A percentile compares a stretch with the other conserved stretches of the same genome.
These are phyloP conservation scores for Triadica sebifera DNA, from an alignment of 345 rosid species.

Conservation along the genomic window DNA sequence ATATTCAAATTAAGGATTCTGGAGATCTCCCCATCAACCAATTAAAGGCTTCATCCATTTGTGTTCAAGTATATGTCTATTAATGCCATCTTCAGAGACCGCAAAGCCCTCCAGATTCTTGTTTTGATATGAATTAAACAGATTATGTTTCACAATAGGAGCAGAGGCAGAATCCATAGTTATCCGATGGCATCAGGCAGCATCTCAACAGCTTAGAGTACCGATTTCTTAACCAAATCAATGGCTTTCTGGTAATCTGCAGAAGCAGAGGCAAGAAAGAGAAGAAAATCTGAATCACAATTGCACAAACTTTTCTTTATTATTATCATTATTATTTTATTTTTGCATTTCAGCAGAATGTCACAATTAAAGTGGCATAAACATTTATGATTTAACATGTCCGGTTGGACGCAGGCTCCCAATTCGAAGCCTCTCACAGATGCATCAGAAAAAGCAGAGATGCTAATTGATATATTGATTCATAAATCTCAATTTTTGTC, in stretches of 20 bases:
- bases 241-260: slow-evolving; percentile 92
- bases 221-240: slow-evolving; percentile 28
- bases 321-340: neutral
- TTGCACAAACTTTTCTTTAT: neutral
- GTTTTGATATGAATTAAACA: slow-evolving; percentile 6
- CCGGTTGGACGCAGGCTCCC: neutral
- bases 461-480: neutral
- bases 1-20: neutral
- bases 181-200: neutral
- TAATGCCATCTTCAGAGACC: slow-evolving; percentile 8
- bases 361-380: neutral
- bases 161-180: neutral
- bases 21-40: slow-evolving; percentile 12
- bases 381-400: too few species aligned
- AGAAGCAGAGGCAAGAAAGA: slow-evolving; percentile 21
- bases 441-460: neutral
- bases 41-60: slow-evolving; percentile 3
- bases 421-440: neutral
- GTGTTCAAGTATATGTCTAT: slow-evolving; percentile 4
- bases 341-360: neutral
- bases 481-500: neutral
- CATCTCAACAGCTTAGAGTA: neutral
- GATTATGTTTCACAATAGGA: slow-evolving; percentile 7
- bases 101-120: slow-evolving; percentile 6
- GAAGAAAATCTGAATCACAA: neutral